Percentiles rank a stretch among this genome's conserved stretches.
phyloP scores from a whole-genome alignment of 306 rosid genomes.

The Spatholobus suberectus region DNA sequence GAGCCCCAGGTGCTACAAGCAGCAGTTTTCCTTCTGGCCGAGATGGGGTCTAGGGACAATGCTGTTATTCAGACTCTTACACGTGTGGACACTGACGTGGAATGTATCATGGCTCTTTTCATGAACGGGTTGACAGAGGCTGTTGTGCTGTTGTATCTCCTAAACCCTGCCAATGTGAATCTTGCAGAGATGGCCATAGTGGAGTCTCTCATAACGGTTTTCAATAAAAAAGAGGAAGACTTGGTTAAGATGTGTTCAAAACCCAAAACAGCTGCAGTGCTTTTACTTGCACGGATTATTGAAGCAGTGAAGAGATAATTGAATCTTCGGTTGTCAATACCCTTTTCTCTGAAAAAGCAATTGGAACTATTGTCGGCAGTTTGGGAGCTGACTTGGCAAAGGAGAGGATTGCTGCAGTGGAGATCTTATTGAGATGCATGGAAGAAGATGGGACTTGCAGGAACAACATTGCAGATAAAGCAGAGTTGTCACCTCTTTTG shows the following conservation, averaged over 20 bases:
- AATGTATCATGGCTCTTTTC: slow-evolving; percentile 73
- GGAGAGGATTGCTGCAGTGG: slow-evolving; percentile 81
- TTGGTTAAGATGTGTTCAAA: slow-evolving; percentile 63
- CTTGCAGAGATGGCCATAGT: slow-evolving; percentile 63
- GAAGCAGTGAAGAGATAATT: slow-evolving; percentile 56
- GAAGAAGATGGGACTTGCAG: slow-evolving; percentile 82
- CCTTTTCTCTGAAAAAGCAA: slow-evolving; percentile 54
- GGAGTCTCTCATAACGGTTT: slow-evolving; percentile 62
- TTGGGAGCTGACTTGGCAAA: slow-evolving; percentile 68
- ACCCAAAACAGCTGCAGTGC: slow-evolving; percentile 75
- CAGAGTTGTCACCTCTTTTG: slow-evolving; percentile 69
- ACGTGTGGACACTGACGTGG: slow-evolving; percentile 80
- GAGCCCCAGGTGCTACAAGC: slow-evolving; percentile 69
- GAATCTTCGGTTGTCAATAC: slow-evolving; percentile 53
- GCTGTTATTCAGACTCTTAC: slow-evolving; percentile 77
- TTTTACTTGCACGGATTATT: slow-evolving; percentile 68
- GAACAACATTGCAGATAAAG: slow-evolving; percentile 72
- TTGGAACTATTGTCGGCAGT: slow-evolving; percentile 59
- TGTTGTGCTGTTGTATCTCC: slow-evolving; percentile 76
- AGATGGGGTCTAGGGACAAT: slow-evolving; percentile 74
- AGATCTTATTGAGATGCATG: slow-evolving; percentile 78
- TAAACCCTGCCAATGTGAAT: slow-evolving; percentile 52
- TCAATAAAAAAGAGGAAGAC: slow-evolving; percentile 64
- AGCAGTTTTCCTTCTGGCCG: slow-evolving; percentile 77
- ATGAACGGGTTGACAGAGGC: slow-evolving; percentile 80